Conservation (phyloP, 83 land plant species). For the Diphasiastrum complanatum region DNA sequence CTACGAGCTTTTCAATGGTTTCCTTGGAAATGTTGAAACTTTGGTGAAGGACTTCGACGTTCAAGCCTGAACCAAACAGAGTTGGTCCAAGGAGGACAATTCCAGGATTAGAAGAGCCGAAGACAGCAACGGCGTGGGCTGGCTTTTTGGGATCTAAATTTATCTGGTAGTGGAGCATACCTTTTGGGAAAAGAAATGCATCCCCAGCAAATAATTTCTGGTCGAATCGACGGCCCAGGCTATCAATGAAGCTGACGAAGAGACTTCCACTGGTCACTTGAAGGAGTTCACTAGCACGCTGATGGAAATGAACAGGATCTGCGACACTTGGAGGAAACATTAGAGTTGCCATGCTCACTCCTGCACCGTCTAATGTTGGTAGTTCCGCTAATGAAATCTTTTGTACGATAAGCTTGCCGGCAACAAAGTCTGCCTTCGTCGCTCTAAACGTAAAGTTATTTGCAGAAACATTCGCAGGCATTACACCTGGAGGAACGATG, state of each 20-base stretch:
- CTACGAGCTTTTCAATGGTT: constrained; percentile 19
- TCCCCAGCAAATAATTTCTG: background rate
- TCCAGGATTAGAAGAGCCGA: constrained; percentile 35
- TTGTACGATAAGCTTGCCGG: too few relatives aligned
- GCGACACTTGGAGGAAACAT: too few relatives aligned
- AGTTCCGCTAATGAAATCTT: too few relatives aligned
- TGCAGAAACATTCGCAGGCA: too few relatives aligned
- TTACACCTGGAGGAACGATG: too few relatives aligned
- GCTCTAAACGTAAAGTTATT: too few relatives aligned
- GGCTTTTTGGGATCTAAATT: constrained; percentile 12
- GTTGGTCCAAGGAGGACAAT: constrained; percentile 26
- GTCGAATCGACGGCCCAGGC: background rate
- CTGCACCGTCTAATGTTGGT: too few relatives aligned
- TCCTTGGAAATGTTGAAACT: constrained; percentile 26
- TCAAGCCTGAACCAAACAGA: constrained; percentile 21
- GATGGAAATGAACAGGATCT: too few relatives aligned
- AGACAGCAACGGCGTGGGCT: constrained; percentile 24
- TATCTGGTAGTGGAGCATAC: constrained; percentile 26
- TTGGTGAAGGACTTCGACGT: constrained; percentile 19
- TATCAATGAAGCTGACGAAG: constrained; percentile 7
- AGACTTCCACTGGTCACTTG: background rate
- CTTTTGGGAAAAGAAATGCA: constrained; percentile 26
- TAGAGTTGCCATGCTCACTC: too few relatives aligned
- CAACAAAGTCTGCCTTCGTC: too few relatives aligned
- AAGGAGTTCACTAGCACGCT: constrained; percentile 9